Evolutionary conservation across 768 basidiomycete genomes (phyloP), one percentile per base, ranked within the genome.

Genomic region (Suillus variegatus): DNA sequence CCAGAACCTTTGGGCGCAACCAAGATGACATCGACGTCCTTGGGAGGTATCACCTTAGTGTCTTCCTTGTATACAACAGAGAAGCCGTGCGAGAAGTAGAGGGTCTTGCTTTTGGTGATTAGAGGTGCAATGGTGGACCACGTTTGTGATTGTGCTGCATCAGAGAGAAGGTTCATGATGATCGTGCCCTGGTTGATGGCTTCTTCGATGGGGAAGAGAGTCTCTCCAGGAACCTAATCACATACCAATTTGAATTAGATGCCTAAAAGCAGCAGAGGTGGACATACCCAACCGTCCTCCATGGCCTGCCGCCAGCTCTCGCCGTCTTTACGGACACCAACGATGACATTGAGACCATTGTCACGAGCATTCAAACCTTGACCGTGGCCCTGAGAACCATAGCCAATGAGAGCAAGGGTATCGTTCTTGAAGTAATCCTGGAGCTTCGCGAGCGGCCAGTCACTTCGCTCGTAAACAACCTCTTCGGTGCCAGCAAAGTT

Each of bases 391-490:
- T 97, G 95, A 16, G 97, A 99, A 67, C 97, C 97, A 76, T 99
- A 99, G 66, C 97, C 97, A 72, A 99, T 99, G 81, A 99, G 89
- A 68, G 97, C 97, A 64, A 99, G 93, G 70, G 96, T 98, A 80
- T 99, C 97, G 76, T 99, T 92, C 82, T 99, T 99, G 88, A 99
- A 97, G 86, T 97, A 99, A 78, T 99, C 95, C 79, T 99, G 97
- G 76, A 99, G 90, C 83, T 94, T 99, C 67, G 94, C 89, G 67
- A 97, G 82, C 40, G 97, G 97, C 97, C 97, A 99, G 87, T 99
- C 97, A 71, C 86, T 86, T 68, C 94, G 93, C 82, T 98, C 96
- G 75, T 96, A 98, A 56, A 98, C 93, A 68, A 87, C 86, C 82
- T 98, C 95, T 75, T 95, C 86, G 66, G 91, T 90, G 72, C 95